A percentile compares a stretch with the other conserved stretches of the same genome.
Evolutionary conservation across 495 filamentous ascomycete genomes (phyloP).

Genomic region (Aspergillus egyptiacus): DNA sequence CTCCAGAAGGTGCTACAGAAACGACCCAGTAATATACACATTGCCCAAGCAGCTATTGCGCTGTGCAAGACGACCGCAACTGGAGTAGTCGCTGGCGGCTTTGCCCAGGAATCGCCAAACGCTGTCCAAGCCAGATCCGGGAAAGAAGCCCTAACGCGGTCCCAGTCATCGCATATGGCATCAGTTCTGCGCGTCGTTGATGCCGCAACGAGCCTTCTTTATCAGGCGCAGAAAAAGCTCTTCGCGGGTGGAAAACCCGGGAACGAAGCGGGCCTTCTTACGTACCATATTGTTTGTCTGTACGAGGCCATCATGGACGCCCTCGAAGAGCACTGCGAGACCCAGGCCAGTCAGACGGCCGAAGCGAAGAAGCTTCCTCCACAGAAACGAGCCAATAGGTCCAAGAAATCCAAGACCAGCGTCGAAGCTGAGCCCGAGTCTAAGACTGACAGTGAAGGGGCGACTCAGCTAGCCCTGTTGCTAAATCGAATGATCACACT

Average conservation of each 20-base stretch:
- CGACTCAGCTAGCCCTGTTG: conserved; percentile 17
- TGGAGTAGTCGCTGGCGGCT: conserved; percentile 17
- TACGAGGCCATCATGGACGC: conserved; percentile 34
- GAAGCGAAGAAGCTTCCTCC: background rate
- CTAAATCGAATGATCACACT: conserved; percentile 27
- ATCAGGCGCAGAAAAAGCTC: conserved; percentile 32
- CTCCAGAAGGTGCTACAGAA: conserved; percentile 32
- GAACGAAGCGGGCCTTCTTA: conserved; percentile 22
- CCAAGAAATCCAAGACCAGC: conserved; percentile 1
- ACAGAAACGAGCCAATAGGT: conserved; percentile 6
- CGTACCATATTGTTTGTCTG: conserved; percentile 37
- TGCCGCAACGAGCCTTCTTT: conserved; percentile 21
- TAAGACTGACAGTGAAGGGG: conserved; percentile 15
- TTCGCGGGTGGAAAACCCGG: conserved; percentile 12
- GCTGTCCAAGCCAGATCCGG: background rate
- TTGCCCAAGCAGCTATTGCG: conserved; percentile 21
- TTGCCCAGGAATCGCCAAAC: conserved; percentile 2
- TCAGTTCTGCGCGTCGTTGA: conserved; percentile 20
- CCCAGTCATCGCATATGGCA: conserved; percentile 13
- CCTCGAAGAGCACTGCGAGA: conserved; percentile 26
- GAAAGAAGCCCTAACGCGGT: background rate
- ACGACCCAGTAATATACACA: conserved; percentile 13
- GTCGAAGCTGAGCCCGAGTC: background rate
- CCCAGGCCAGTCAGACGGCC: conserved; percentile 12
- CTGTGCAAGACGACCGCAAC: conserved; percentile 26